Conservation (phyloP, 78 protist species). For the Emiliania huxleyi region DNA sequence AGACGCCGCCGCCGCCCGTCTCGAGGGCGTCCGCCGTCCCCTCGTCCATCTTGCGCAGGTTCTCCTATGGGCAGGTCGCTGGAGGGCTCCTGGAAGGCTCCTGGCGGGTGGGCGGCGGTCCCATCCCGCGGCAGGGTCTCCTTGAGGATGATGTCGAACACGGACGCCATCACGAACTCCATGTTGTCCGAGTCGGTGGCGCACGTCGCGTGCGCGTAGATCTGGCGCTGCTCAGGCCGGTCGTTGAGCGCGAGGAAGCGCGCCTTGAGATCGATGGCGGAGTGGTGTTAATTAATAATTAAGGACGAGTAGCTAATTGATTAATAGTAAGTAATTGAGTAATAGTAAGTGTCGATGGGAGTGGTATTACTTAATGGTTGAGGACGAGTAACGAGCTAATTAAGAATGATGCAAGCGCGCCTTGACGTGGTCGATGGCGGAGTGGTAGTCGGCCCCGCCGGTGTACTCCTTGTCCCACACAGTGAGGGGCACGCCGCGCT, state of each 20-base stretch:
- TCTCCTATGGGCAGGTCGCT: background rate
- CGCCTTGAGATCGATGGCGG: background rate
- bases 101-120: too few species aligned
- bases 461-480: too few species aligned
- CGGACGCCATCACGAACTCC: constrained; percentile 73
- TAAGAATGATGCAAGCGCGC: too few species aligned
- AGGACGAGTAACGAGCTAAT: too few species aligned
- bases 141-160: constrained; percentile 37
- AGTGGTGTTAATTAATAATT: background rate
- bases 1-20: background rate
- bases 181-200: constrained; percentile 82
- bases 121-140: background rate
- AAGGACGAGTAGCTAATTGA: too few species aligned
- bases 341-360: too few species aligned
- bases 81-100: too few species aligned
- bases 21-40: too few species aligned
- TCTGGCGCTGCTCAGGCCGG: constrained; percentile 43
- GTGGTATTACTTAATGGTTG: constrained; percentile 53
- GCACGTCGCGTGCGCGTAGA: constrained; percentile 79
- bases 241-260: constrained; percentile 45
- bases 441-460: too few species aligned
- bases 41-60: background rate
- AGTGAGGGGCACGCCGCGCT: too few species aligned
- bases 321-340: too few species aligned
- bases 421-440: too few species aligned